Evolutionary conservation across 2,329 filamentous ascomycete genomes (phyloP).

Genomic region (Fonsecaea pedrosoi): DNA sequence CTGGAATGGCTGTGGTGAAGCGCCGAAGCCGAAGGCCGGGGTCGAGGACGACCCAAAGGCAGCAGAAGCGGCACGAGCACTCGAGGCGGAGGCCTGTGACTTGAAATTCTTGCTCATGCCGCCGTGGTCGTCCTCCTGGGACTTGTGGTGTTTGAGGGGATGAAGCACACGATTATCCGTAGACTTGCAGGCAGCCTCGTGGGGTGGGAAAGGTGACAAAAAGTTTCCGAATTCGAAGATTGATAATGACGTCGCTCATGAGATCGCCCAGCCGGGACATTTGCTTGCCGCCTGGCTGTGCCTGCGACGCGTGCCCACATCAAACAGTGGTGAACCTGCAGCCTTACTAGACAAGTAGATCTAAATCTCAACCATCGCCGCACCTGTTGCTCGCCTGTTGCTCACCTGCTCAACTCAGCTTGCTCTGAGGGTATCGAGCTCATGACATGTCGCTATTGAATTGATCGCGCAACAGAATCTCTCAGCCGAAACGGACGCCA

Average conservation of each 20-base stretch:
- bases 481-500: background rate
- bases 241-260: conserved; percentile 7
- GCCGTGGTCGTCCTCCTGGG: conserved; percentile 23
- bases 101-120: conserved; percentile 69
- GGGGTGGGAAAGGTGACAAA: background rate
- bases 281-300: background rate
- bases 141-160: background rate
- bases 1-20: conserved; percentile 46
- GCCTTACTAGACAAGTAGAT: background rate
- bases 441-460: background rate
- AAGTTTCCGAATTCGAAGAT: conserved; percentile 1
- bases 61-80: conserved; percentile 62
- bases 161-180: background rate
- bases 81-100: conserved; percentile 69
- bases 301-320: background rate
- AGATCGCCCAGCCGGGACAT: background rate
- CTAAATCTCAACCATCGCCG: background rate
- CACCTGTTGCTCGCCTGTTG: background rate
- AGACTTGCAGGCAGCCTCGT: background rate
- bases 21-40: conserved; percentile 49
- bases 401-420: background rate
- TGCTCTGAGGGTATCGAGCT: background rate
- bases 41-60: conserved; percentile 49
- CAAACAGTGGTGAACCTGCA: background rate
- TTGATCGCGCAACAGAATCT: background rate